These are phyloP conservation scores for Coemansia sp. DNA, from an alignment of 192 early-diverging fungal species.

Conservation along the genomic window DNA sequence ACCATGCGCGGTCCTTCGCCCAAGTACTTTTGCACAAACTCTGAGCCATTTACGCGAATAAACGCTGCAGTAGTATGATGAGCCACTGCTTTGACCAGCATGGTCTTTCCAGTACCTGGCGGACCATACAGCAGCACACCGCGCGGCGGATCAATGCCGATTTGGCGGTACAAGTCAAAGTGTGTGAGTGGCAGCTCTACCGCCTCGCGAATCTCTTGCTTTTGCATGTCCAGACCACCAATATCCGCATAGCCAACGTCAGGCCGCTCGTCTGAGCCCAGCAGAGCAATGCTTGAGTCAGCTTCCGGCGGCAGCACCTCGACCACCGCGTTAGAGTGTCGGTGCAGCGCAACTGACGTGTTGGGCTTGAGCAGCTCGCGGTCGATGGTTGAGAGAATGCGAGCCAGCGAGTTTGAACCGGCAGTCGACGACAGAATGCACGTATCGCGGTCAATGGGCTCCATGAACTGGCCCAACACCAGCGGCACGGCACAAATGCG, in stretches of 20 bases:
- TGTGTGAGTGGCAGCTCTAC: slow-evolving; percentile 97
- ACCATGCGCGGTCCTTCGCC: slow-evolving; percentile 98
- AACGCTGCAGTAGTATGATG: slow-evolving; percentile 97
- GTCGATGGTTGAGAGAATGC: slow-evolving; percentile 95
- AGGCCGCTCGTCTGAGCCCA: slow-evolving; percentile 75
- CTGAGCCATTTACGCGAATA: slow-evolving; percentile 95
- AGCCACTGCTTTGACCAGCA: slow-evolving; percentile 98
- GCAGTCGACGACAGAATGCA: slow-evolving; percentile 95
- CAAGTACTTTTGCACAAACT: slow-evolving; percentile 99
- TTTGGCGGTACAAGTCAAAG: slow-evolving; percentile 96
- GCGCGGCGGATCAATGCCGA: slow-evolving; percentile 97
- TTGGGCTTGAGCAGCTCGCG: slow-evolving; percentile 95
- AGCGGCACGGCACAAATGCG: slow-evolving; percentile 97
- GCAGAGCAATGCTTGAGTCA: slow-evolving; percentile 85
- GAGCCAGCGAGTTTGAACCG: slow-evolving; percentile 86
- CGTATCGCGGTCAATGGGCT: slow-evolving; percentile 94
- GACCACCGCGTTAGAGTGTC: slow-evolving; percentile 96
- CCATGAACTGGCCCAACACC: slow-evolving; percentile 98
- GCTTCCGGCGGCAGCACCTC: slow-evolving; percentile 97
- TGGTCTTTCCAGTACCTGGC: slow-evolving; percentile 97
- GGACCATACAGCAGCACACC: slow-evolving; percentile 98
- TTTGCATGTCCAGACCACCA: slow-evolving; percentile 88
- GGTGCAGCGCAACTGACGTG: slow-evolving; percentile 90
- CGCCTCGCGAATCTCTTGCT: slow-evolving; percentile 91
- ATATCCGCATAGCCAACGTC: slow-evolving; percentile 81